These are phyloP conservation scores for Mycena sanguinolenta DNA, from an alignment of 768 basidiomycete genomes.

Conservation along the genomic window DNA sequence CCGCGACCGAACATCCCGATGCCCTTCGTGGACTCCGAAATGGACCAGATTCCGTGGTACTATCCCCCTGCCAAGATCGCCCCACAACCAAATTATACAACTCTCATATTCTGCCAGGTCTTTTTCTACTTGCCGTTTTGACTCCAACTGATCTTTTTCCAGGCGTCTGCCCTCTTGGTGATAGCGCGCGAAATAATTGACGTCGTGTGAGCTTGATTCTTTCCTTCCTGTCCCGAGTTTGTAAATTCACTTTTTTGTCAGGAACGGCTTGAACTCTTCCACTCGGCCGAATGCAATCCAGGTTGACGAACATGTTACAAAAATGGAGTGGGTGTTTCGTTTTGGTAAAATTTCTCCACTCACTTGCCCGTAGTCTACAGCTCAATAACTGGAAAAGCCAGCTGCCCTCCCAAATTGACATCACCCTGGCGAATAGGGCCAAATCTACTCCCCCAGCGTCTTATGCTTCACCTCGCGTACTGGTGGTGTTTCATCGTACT, in stretches of 20 bases:
- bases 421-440: conserved; percentile 43
- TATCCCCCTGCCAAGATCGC: conserved; percentile 46
- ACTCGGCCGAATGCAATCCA: background rate
- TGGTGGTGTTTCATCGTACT: conserved; percentile 55
- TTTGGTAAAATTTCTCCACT: background rate
- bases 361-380: conserved; percentile 28
- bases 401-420: conserved; percentile 44
- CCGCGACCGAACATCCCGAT: conserved; percentile 44
- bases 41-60: conserved; percentile 49
- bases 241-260: background rate
- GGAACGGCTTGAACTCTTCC: conserved; percentile 22
- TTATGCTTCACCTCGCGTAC: conserved; percentile 52
- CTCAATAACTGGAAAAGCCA: conserved; percentile 43
- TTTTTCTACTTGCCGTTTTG: too few species aligned
- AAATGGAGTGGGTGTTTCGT: conserved; percentile 34
- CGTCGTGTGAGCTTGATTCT: conserved; percentile 47
- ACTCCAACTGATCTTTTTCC: conserved; percentile 42
- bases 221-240: too few species aligned
- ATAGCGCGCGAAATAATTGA: conserved; percentile 49
- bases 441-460: conserved; percentile 44
- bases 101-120: conserved; percentile 43
- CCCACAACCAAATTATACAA: conserved; percentile 39
- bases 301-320: conserved; percentile 33
- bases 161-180: conserved; percentile 47
- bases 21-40: conserved; percentile 49